Evolutionary conservation across 805 yeast species (phyloP).

Genomic region (Danielozyma ontarioensis): DNA sequence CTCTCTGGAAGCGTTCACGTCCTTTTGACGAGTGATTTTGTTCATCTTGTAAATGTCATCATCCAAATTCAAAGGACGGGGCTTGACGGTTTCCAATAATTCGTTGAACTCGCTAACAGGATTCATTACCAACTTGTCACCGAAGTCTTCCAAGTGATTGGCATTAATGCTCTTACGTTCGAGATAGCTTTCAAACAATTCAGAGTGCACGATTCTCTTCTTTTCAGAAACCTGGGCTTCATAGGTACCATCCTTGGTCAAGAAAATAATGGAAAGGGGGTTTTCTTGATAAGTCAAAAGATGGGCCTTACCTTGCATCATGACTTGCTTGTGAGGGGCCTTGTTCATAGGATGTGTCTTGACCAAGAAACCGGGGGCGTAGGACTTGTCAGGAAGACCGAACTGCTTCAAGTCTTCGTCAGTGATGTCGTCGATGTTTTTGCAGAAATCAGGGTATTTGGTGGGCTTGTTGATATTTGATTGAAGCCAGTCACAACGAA

Average conservation of each 20-base stretch:
- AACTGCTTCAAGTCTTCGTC: conserved; percentile 9
- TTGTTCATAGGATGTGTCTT: conserved; percentile 14
- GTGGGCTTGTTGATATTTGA: conserved; percentile 11
- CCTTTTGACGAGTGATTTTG: not conserved
- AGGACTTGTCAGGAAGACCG: conserved; percentile 5
- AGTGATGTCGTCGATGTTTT: conserved; percentile 5
- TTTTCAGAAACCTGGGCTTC: conserved; percentile 10
- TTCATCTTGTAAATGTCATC: conserved; percentile 9
- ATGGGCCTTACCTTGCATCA: conserved; percentile 15
- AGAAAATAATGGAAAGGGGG: conserved; percentile 13
- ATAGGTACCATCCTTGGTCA: conserved; percentile 6
- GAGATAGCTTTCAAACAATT: conserved; percentile 7
- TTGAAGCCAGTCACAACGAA: conserved; percentile 22
- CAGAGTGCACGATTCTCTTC: conserved; percentile 8
- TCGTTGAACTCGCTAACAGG: conserved; percentile 1
- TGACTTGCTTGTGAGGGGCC: conserved; percentile 10
- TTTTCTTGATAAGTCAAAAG: conserved; percentile 12
- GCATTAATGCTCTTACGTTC: conserved; percentile 2
- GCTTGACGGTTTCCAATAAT: conserved; percentile 2
- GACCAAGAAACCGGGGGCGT: conserved; percentile 15
- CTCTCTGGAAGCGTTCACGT: conserved; percentile 2
- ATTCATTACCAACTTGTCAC: not conserved
- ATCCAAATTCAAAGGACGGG: conserved; percentile 1
- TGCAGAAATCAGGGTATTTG: conserved; percentile 10
- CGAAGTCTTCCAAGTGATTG: conserved; percentile 3